Evolutionary conservation across 139 green algal species (phyloP).

Genomic region (Asterochloris erici): DNA sequence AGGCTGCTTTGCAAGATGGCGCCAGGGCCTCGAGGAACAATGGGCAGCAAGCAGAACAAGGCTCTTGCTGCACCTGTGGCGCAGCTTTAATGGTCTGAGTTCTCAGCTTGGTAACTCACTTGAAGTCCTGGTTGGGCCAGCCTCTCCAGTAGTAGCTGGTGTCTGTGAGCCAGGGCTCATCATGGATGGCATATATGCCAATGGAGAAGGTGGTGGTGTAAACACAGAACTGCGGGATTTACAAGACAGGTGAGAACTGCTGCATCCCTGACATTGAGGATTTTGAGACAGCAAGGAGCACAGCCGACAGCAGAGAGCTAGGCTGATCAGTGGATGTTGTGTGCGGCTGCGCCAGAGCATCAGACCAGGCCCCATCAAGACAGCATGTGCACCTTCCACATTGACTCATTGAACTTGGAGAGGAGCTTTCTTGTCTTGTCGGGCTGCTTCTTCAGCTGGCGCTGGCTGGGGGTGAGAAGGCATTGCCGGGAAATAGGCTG

Average conservation of each 20-base stretch:
- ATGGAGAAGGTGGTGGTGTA: slow-evolving; percentile 27
- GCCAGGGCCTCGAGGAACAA: background rate
- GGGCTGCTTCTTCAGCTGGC: background rate
- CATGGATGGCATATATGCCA: slow-evolving; percentile 19
- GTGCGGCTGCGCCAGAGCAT: background rate
- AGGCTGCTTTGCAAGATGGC: background rate
- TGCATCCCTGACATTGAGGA: background rate
- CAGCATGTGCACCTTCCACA: background rate
- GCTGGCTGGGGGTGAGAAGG: background rate
- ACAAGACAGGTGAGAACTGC: background rate
- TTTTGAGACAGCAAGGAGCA: background rate
- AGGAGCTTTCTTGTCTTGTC: background rate
- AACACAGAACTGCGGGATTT: slow-evolving; percentile 19
- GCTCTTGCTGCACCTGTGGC: background rate
- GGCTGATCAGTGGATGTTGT: background rate
- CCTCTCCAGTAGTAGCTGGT: slow-evolving; percentile 43
- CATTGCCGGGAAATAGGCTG: background rate
- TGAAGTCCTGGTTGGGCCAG: slow-evolving; percentile 47
- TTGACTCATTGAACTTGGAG: too few relatives aligned
- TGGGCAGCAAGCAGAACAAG: background rate
- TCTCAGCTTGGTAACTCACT: slow-evolving; percentile 30
- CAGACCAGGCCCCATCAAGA: background rate
- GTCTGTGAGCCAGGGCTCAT: slow-evolving; percentile 41
- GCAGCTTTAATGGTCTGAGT: background rate
- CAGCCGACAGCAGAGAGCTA: background rate